A percentile compares a stretch with the other conserved stretches of the same genome.
These are phyloP conservation scores for Poteriospumella lacustris DNA, from an alignment of 108 stramenopile species.

Conservation along the genomic window DNA sequence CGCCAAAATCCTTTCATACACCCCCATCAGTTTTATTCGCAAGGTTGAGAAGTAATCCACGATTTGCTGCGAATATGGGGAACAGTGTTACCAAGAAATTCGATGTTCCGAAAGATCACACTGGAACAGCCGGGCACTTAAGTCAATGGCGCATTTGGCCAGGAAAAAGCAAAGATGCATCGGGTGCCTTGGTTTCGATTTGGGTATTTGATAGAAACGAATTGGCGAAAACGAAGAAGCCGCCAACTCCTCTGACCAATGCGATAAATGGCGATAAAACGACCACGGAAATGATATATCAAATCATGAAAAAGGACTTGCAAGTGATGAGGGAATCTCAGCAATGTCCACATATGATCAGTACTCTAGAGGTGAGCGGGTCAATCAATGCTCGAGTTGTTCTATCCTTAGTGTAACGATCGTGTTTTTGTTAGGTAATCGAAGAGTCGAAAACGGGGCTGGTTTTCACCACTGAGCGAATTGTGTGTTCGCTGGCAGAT, in stretches of 20 bases:
- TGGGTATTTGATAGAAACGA: constrained; percentile 14
- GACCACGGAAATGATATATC: background rate
- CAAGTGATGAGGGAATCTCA: background rate
- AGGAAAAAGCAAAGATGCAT: constrained; percentile 17
- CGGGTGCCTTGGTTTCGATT: background rate
- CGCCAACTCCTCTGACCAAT: background rate
- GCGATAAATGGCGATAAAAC: too few relatives aligned
- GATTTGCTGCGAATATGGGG: too few relatives aligned
- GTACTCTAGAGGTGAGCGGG: background rate
- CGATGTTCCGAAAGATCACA: constrained; percentile 24
- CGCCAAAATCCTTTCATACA: too few relatives aligned
- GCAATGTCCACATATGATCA: background rate
- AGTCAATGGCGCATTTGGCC: constrained; percentile 4
- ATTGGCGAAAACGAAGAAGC: background rate
- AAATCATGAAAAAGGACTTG: constrained; percentile 27
- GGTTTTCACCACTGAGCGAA: constrained; percentile 22
- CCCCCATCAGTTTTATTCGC: too few relatives aligned
- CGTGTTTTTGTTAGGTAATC: constrained; percentile 11
- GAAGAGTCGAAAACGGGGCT: constrained; percentile 2
- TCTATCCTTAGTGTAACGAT: background rate
- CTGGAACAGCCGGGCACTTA: constrained; percentile 14
- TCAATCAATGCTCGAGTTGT: background rate
- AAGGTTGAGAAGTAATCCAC: too few relatives aligned
- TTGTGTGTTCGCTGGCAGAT: constrained; percentile 29
- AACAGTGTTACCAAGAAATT: constrained; percentile 26